A percentile compares a stretch with the other conserved stretches of the same genome.
Conservation (phyloP, 2,329 filamentous ascomycete genomes). For the Aspergillus felis region DNA sequence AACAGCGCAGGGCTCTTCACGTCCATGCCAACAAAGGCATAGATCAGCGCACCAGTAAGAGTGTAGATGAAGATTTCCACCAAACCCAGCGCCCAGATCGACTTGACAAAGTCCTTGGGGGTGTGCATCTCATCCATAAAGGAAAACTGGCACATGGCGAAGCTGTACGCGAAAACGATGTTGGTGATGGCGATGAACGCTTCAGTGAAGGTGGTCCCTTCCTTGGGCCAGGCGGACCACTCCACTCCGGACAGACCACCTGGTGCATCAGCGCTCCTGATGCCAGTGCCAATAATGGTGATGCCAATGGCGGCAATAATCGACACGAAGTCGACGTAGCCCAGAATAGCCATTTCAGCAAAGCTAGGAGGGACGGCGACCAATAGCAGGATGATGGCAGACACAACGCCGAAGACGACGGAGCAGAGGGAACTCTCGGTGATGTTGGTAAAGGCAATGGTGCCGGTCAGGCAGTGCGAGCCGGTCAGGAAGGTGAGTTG, state of each 20-base stretch:
- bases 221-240: conserved; percentile 29
- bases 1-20: conserved; percentile 32
- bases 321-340: conserved; percentile 36
- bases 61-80: conserved; percentile 23
- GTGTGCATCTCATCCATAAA: conserved; percentile 27
- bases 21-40: conserved; percentile 30
- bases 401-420: conserved; percentile 41
- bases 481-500: conserved; percentile 43
- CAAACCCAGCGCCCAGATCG: conserved; percentile 20
- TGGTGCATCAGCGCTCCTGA: conserved; percentile 20
- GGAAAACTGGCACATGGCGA: conserved; percentile 32
- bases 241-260: conserved; percentile 25
- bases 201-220: conserved; percentile 28
- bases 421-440: conserved; percentile 40
- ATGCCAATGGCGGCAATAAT: conserved; percentile 34
- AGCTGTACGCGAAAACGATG: conserved; percentile 42
- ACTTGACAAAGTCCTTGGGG: conserved; percentile 21
- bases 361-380: conserved; percentile 35
- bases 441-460: conserved; percentile 44
- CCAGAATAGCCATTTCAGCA: conserved; percentile 35
- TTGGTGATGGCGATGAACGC: conserved; percentile 34
- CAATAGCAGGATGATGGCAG: conserved; percentile 33
- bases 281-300: conserved; percentile 33
- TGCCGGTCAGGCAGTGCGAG: conserved; percentile 44
- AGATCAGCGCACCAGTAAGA: conserved; percentile 24